Evolutionary conservation across 345 rosid genomes (phyloP), one percentile per base, ranked within the genome.

Genomic region (Gossypium herbaceum): DNA sequence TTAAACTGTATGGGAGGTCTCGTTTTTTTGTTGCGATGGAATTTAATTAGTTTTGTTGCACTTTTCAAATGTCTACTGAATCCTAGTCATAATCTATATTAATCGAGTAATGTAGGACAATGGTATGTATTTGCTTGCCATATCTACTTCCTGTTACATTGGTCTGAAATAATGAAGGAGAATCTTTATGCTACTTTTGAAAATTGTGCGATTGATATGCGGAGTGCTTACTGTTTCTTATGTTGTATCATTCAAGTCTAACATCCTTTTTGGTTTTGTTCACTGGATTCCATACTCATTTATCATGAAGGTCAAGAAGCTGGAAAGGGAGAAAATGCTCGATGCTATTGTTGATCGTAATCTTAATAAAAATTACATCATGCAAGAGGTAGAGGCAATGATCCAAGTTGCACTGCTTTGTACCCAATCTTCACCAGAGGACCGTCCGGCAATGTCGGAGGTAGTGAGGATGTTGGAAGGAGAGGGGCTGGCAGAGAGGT

Each of bases 381-480:
- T 82, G 50, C 90, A 80, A 60, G 98, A 95, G 72, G 92, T 95
- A 59, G 98, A 91, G 87, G 89, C 87, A 81, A 91, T 95, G 96
- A 93, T 95, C 50, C 83, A 91, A 80, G 98, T 93, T 65, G 94
- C 99, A 41, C 80, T 93, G 81, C 89, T 93, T 9, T 90, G 99
- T 70, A 95, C 98, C 15, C 98, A 93, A 81, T 84, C 85, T 20
- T 89, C 96, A 0, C 96, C 99, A 0, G 96, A 92, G 84, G 98
- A 90, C 9, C 86, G 98, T 43, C 98, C 97, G 2, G 82, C 87
- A 9, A 95, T 93, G 98, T 91, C 98, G 0, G 99, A 91, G 68
- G 99, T 95, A 58, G 94, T 89, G 25, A 74, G 97, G 85, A 93
- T 95, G 99, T 83, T 95, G 70, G 99, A 95, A 85, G 99, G 99